These are phyloP conservation scores for Casaregolazyma lundiana DNA, from an alignment of 1,139 yeast genomes.

Conservation along the genomic window DNA sequence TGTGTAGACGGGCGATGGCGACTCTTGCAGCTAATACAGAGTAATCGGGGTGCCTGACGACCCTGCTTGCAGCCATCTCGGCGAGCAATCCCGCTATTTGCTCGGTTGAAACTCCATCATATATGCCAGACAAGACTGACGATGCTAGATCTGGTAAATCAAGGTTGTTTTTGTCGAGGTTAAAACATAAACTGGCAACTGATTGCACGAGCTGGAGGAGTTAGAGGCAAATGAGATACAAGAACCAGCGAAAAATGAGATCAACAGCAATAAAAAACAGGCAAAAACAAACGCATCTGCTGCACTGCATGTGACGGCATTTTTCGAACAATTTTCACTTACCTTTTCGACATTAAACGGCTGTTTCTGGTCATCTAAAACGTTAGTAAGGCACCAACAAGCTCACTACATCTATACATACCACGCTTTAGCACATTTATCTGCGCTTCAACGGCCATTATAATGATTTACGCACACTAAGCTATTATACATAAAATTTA, in stretches of 20 bases:
- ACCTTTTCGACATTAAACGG: slow-evolving; percentile 63
- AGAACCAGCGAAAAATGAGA: not conserved
- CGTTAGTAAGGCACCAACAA: slow-evolving; percentile 3
- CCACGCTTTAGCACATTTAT: not conserved
- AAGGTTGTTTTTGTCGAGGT: slow-evolving; percentile 51
- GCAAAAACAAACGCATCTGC: too few species aligned
- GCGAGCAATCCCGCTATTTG: slow-evolving; percentile 77
- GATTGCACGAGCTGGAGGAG: not conserved
- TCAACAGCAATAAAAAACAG: too few species aligned
- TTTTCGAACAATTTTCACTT: slow-evolving; percentile 5
- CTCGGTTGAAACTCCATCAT: slow-evolving; percentile 78
- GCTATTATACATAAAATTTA: not conserved
- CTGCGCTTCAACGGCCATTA: not conserved
- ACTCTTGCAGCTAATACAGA: slow-evolving; percentile 82
- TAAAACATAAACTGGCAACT: not conserved
- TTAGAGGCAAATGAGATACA: not conserved
- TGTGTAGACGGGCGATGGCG: slow-evolving; percentile 71
- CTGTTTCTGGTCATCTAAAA: slow-evolving; percentile 60
- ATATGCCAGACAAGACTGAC: slow-evolving; percentile 67
- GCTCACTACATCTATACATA: not conserved
- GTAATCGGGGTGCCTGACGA: slow-evolving; percentile 86
- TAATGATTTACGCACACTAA: not conserved
- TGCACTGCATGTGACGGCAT: not conserved
- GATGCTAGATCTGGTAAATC: slow-evolving; percentile 70
- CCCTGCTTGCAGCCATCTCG: slow-evolving; percentile 84